Base-by-base conservation (phyloP, 1,139 yeast species). In the Sugiyamaella grinbergsii region DNA sequence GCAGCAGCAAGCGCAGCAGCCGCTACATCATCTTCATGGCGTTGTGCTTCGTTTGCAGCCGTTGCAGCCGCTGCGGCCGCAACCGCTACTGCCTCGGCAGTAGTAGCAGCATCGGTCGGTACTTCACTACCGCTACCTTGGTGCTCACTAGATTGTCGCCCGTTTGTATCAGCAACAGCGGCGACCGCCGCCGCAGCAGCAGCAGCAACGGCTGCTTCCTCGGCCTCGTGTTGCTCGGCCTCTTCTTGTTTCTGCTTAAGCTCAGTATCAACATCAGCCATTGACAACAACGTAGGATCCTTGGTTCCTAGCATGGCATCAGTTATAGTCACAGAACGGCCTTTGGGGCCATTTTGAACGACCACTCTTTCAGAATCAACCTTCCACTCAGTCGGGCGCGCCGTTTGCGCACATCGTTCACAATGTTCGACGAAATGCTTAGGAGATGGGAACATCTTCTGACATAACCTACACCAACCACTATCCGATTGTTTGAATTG, bases 401-500 rank as follows among this genome's bases (percentile, higher is more conserved):
- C 68, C 5, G 61, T 60, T 29, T 60, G 61, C 1, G 90, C 85
- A 68, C 93, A 85, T 28, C 76, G 80, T 40, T 74, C 74, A 58
- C 86, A 82, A 65, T 85, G 94, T 38, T 78, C 83, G 22, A 85
- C 75, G 65, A 85, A 85, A 4, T 70, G 71, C 58, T 79, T 81
- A 16, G 84, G 76, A 42, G 73, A 71, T 4, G 75, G 73, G 61
- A 85, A 85, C 76, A 75, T 72, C 52, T 75, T 71, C 57, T 80
- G 83, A 62, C 89, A 83, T 13, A 76, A 69, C 32, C 84, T 68
- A 64, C 89, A 83, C 82, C 83, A 79, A 4, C 89, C 89, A 2
- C 80, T 74, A 42, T 80, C 85, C 10, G 74, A 72, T 53, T 69
- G 62, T 50, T 67, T 66, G 54, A 67, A 63, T 52, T 62, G 80